These are phyloP conservation scores for Dipodascopsis uninucleata DNA, from an alignment of 805 yeast species.

Conservation along the genomic window DNA sequence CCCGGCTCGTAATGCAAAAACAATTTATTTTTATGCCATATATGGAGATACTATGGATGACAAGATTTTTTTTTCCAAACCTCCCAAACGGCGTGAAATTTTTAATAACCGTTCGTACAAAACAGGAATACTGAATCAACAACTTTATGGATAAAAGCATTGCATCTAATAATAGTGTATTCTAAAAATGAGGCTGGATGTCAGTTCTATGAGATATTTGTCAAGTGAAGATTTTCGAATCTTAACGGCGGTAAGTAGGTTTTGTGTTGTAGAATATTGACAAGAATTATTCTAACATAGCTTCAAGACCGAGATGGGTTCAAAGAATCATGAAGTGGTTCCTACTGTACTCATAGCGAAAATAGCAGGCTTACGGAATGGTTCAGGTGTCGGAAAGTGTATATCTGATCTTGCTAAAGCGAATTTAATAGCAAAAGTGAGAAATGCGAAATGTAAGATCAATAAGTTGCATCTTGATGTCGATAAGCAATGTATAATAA, in stretches of 20 bases:
- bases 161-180: too few species aligned
- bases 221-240: constrained; percentile 88
- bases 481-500: neutral
- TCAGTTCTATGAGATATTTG: constrained; percentile 88
- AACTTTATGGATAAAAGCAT: too few species aligned
- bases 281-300: neutral
- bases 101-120: too few species aligned
- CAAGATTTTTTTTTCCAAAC: too few species aligned
- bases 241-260: constrained; percentile 60
- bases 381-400: constrained; percentile 70
- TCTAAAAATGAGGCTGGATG: constrained; percentile 82
- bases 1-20: too few species aligned
- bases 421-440: constrained; percentile 66
- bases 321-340: constrained; percentile 89
- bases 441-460: constrained; percentile 70
- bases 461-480: neutral
- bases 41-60: too few species aligned
- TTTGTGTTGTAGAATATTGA: neutral
- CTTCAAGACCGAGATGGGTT: constrained; percentile 70
- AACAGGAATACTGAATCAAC: too few species aligned
- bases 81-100: too few species aligned
- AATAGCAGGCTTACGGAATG: constrained; percentile 70
- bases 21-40: too few species aligned
- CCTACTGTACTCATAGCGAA: constrained; percentile 83
- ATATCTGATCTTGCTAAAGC: constrained; percentile 85